Evolutionary conservation across 1,284 basidiomycete species (phyloP), one percentile per base, ranked within the genome.

Genomic region (Vanrija sp.): DNA sequence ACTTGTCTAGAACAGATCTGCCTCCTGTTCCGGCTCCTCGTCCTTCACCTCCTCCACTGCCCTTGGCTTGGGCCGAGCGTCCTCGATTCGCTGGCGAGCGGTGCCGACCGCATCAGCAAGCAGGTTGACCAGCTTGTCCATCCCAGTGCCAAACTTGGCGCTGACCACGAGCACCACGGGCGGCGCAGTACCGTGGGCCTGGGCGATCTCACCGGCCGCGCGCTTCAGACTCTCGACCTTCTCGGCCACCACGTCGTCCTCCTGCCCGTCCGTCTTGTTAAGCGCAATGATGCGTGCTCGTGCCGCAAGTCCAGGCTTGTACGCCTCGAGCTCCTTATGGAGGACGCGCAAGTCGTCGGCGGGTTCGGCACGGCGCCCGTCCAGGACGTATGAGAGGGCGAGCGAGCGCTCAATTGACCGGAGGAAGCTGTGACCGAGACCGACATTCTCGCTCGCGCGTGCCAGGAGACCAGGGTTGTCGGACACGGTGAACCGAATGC

Each of bases 401-500:
- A 86, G 83, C 7, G 91, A 94, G 3, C 95, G 85, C 70, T 98
- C 95, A 71, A 98, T 89, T 6, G 91, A 88, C 3, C 92, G 84
- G 22, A 99, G 76, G 78, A 98, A 98, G 0, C 88, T 87, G 72
- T 98, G 93, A 0, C 96, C 96, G 0, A 98, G 81, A 1, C 95
- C 95, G 41, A 92, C 84, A 71, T 95, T 89, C 61, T 88, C 83
- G 2, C 91, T 88, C 1, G 94, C 90, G 10, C 83, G 81, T 7
- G 84, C 82, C 46, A 98, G 86, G 25, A 98, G 83, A 12, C 95
- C 95, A 0, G 96, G 95, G 68, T 98, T 96, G 76, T 99, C 95
- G n/a, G 93, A 89, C 53, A 99, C 85, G 1, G 89, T 94, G 77
- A 98, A 93, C 3, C 95, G 83, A 69, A 89, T 86, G 3, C 79